Evolutionary conservation across 2,329 filamentous ascomycete species (phyloP).

Genomic region (Fusarium sterilihyphosum): DNA sequence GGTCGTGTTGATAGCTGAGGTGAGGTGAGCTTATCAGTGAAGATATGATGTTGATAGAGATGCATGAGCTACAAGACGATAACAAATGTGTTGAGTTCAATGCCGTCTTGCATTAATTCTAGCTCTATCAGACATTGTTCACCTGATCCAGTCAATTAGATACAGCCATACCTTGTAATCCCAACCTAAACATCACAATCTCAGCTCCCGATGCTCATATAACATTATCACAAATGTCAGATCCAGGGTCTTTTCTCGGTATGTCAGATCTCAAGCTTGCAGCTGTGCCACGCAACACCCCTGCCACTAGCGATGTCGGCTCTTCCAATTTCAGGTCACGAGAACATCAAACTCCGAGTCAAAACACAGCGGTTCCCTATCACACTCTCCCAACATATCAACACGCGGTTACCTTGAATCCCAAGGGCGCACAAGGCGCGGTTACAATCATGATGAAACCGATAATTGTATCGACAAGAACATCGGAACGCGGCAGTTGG

Average conservation of each 20-base stretch:
- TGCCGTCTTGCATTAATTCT: too few species aligned
- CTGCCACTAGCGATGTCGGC: constrained; percentile 33
- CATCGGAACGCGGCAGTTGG: not conserved
- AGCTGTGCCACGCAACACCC: constrained; percentile 23
- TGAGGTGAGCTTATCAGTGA: constrained; percentile 34
- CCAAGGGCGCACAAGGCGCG: constrained; percentile 8
- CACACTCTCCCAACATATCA: not conserved
- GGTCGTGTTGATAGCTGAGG: constrained; percentile 3
- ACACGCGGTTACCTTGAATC: not conserved
- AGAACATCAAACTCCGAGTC: not conserved
- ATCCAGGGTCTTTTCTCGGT: constrained; percentile 23
- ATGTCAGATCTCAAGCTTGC: constrained; percentile 30
- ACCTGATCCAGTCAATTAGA: not conserved
- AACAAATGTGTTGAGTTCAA: not conserved
- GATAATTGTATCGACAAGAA: not conserved
- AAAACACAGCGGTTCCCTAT: not conserved
- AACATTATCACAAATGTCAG: not conserved
- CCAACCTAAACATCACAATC: not conserved
- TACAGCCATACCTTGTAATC: accelerated
- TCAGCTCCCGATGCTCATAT: not conserved
- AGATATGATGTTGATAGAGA: not conserved
- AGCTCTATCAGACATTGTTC: accelerated
- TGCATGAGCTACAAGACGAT: not conserved
- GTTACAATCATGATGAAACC: not conserved
- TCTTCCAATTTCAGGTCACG: constrained; percentile 21